Evolutionary conservation across 1,284 basidiomycete species (phyloP).

Genomic region (Sanguinoderma infundibulare): DNA sequence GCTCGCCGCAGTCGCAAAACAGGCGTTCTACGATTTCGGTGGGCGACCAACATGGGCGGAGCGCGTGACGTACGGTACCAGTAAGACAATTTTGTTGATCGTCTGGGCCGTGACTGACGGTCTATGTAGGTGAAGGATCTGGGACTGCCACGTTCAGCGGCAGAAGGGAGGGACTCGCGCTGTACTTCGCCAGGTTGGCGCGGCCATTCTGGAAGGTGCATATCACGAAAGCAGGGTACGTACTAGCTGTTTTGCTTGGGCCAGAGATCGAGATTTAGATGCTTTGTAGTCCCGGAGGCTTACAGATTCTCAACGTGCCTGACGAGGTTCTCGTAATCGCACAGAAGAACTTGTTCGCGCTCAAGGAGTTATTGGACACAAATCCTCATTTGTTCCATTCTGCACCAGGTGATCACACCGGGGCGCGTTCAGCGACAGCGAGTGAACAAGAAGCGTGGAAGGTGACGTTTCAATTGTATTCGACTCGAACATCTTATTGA

Average conservation of each 20-base stretch:
- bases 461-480: conserved; percentile 42
- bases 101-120: not conserved
- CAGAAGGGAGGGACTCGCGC: conserved; percentile 86
- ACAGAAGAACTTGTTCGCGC: conserved; percentile 79
- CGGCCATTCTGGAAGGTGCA: conserved; percentile 89
- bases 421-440: conserved; percentile 54
- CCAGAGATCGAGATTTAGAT: not conserved
- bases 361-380: conserved; percentile 78
- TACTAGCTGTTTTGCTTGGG: conserved; percentile 6
- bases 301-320: conserved; percentile 61
- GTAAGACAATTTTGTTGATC: conserved; percentile 33
- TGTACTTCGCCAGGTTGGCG: conserved; percentile 87
- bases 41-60: conserved; percentile 82
- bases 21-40: conserved; percentile 84
- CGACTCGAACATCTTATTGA: conserved; percentile 3
- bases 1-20: conserved; percentile 71
- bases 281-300: conserved; percentile 32
- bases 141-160: conserved; percentile 85
- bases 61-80: conserved; percentile 70
- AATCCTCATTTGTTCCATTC: conserved; percentile 84
- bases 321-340: conserved; percentile 69
- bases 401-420: conserved; percentile 66
- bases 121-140: conserved; percentile 59
- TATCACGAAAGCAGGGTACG: conserved; percentile 67
- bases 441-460: conserved; percentile 85